phyloP scores from a whole-genome alignment of 2,329 filamentous ascomycete species.

The Delphinella strobiligena region DNA sequence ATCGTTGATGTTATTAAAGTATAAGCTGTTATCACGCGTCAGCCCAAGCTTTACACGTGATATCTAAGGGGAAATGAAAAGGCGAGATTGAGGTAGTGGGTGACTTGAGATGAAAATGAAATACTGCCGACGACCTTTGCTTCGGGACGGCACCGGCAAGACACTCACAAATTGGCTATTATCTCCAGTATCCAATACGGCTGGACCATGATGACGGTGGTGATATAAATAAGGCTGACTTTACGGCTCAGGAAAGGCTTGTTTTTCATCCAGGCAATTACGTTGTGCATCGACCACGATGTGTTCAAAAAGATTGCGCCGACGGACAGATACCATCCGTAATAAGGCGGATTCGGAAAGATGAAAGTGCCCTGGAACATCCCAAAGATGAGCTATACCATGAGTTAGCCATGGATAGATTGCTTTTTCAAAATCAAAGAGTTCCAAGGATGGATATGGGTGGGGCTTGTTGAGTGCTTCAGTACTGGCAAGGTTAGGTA shows the following conservation, averaged over 20 bases:
- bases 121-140: no score
- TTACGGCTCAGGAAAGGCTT: constrained; percentile 42
- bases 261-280: constrained; percentile 56
- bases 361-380: constrained; percentile 39
- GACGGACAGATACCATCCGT: constrained; percentile 52
- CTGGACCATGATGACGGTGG: constrained; percentile 45
- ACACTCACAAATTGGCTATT: constrained; percentile 55
- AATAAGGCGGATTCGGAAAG: constrained; percentile 32
- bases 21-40: no score
- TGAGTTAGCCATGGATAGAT: not conserved
- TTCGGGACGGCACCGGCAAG: no score
- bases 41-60: no score
- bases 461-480: no score
- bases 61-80: no score
- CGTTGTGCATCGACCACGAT: constrained; percentile 54
- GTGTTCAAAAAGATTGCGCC: constrained; percentile 49
- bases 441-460: no score
- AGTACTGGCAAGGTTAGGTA: no score
- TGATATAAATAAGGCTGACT: constrained; percentile 45
- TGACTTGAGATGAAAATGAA: no score
- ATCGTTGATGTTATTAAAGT: constrained; percentile 32
- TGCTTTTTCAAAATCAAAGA: no score
- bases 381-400: constrained; percentile 39
- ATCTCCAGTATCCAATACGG: constrained; percentile 56
- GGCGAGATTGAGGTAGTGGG: no score